These are phyloP conservation scores for Tulasnella sp. DNA, from an alignment of 768 basidiomycete genomes.

Conservation along the genomic window DNA sequence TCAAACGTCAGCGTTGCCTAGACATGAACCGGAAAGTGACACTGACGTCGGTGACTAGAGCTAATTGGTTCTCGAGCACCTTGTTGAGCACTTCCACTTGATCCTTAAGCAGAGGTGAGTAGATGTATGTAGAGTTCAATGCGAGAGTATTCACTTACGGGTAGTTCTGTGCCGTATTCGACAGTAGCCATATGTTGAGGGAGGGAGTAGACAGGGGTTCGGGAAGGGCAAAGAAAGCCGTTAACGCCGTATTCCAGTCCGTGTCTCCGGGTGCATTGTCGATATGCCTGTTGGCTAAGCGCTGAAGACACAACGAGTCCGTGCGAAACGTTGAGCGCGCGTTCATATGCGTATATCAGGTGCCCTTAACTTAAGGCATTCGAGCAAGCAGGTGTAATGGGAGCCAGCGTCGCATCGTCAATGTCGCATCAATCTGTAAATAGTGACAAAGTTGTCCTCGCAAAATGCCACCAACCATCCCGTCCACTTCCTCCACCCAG, in stretches of 20 bases:
- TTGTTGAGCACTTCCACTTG: slow-evolving; percentile 10
- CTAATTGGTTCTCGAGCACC: slow-evolving; percentile 9
- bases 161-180: slow-evolving; percentile 3
- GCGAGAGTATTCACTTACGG: not conserved
- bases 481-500: not conserved
- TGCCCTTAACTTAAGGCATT: too few relatives aligned
- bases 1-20: not conserved
- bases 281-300: too few relatives aligned
- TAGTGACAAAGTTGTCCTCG: not conserved
- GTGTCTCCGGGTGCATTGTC: not conserved
- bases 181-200: not conserved
- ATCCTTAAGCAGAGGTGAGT: not conserved
- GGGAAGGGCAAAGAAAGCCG: not conserved
- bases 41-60: slow-evolving; percentile 10
- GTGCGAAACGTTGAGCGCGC: too few relatives aligned
- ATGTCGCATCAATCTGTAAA: not conserved
- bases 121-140: not conserved
- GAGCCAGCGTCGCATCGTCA: not conserved
- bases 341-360: too few relatives aligned
- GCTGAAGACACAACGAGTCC: too few relatives aligned
- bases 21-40: not conserved
- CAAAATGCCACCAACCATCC: not conserved
- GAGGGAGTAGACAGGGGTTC: not conserved
- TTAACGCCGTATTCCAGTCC: not conserved
- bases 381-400: too few relatives aligned